Conservation (phyloP, 495 filamentous ascomycete species). For the Saxophila tyrrhenica region DNA sequence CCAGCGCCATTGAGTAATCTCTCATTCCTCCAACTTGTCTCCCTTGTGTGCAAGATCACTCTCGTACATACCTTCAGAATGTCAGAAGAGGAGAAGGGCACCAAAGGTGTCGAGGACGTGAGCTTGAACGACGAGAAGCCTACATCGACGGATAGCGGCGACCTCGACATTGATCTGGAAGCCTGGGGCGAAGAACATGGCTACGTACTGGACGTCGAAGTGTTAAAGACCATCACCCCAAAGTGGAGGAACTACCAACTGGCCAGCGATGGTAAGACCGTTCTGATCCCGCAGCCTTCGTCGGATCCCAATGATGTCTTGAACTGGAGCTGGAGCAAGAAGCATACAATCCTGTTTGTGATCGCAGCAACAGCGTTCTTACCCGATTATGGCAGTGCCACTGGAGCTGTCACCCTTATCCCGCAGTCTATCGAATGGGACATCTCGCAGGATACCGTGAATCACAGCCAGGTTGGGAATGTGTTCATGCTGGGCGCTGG, state of each 20-base stretch:
- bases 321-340: slow-evolving; percentile 45
- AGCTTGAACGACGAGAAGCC: neutral
- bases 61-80: too few relatives aligned
- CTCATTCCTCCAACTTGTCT: too few relatives aligned
- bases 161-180: slow-evolving; percentile 15
- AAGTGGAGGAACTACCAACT: slow-evolving; percentile 10
- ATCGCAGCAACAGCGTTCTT: slow-evolving; percentile 44
- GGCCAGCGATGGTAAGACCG: slow-evolving; percentile 28
- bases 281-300: slow-evolving; percentile 51
- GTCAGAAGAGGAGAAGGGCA: slow-evolving; percentile 2
- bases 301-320: slow-evolving; percentile 46
- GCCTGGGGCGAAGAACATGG: slow-evolving; percentile 15
- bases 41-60: too few relatives aligned
- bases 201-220: slow-evolving; percentile 17
- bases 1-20: too few relatives aligned
- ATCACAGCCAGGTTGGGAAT: slow-evolving; percentile 45
- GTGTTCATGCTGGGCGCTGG: slow-evolving; percentile 47
- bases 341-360: slow-evolving; percentile 43
- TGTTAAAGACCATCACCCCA: slow-evolving; percentile 10
- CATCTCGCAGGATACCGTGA: slow-evolving; percentile 39
- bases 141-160: neutral
- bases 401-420: slow-evolving; percentile 43
- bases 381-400: slow-evolving; percentile 46
- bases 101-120: neutral
- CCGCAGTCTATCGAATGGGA: slow-evolving; percentile 42